These are phyloP conservation scores for Malania oleifera DNA, from an alignment of 164 flowering plant species.

Conservation along the genomic window DNA sequence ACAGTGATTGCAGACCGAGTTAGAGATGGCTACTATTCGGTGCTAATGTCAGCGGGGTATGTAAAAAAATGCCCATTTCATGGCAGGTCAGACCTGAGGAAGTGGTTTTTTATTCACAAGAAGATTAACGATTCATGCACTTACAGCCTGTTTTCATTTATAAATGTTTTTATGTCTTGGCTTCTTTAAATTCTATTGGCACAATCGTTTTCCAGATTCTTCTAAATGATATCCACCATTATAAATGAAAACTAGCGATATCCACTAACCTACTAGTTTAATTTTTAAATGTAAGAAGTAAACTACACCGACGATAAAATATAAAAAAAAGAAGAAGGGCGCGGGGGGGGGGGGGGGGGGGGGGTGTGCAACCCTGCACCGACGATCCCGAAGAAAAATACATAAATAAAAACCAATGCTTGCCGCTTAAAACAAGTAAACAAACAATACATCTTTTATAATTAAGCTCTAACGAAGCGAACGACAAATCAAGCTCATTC, in stretches of 20 bases:
- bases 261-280: not conserved
- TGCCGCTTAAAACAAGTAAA: no score
- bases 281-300: no score
- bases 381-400: not conserved
- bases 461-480: no score
- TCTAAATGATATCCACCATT: not conserved
- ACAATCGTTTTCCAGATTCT: not conserved
- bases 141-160: not conserved
- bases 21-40: slow-evolving; percentile 4
- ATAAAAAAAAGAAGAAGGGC: no score
- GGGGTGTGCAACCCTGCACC: no score
- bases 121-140: slow-evolving; percentile 4
- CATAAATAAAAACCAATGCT: not conserved
- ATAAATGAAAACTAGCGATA: not conserved
- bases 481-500: no score
- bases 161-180: no score
- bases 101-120: slow-evolving; percentile 7
- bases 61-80: slow-evolving; percentile 2
- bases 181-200: not conserved
- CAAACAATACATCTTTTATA: no score
- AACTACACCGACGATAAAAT: not conserved
- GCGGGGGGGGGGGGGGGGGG: no score
- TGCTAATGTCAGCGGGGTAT: slow-evolving; percentile 14
- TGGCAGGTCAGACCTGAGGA: slow-evolving; percentile 9
- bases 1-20: slow-evolving; percentile 5